Evolutionary conservation across 2,329 filamentous ascomycete species (phyloP), one percentile per base, ranked within the genome.

Genomic region (Xylariaceae sp.): DNA sequence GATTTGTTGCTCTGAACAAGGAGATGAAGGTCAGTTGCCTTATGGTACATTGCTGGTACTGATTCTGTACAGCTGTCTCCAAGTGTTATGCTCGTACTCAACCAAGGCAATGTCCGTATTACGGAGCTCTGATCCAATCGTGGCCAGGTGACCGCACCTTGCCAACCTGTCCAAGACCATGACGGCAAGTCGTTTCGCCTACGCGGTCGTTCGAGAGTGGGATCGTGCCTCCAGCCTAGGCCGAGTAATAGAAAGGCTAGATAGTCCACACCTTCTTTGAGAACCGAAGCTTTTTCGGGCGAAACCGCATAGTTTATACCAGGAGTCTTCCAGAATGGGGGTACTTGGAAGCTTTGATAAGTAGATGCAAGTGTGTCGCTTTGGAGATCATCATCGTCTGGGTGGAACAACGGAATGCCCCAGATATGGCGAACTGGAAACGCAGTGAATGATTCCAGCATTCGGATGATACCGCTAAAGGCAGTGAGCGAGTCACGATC

Each of bases 131-230:
- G 12, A 2, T 27, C 33, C 3, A 50, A 22, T 5, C 5, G 25
- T 7, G 50, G 50, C 50, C 50, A 53, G 7, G 33, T 12, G 21
- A 50, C 35, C 3, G 48, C 19, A 4, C 50, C 50, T 37, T 50
- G 40, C 50, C 50, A 53, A n/a, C 50, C 50, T 11, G 43, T 41
- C 50, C 50, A 53, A 1, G 50, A 50, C 50, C 50, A 53, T 1
- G 50, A 53, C 14, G 50, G 50, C 4, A 53, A 21, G 19, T 44
- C 27, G 1, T 41, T 41, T 2, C 50, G 44, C 22, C 50, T 44
- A 3, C 48, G 48, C 6, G 48, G 48, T 2, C 35, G 22, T 10
- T n/a, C 34, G 5, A 22, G 34, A 12, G 25, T 33, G 6, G 7
- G 17, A 14, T 37, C 22, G 19, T 53, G 50, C 11, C 50, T 27